These are phyloP conservation scores for Nannizziopsis arthrosporioides DNA, from an alignment of 2,329 filamentous ascomycete genomes.

Conservation along the genomic window DNA sequence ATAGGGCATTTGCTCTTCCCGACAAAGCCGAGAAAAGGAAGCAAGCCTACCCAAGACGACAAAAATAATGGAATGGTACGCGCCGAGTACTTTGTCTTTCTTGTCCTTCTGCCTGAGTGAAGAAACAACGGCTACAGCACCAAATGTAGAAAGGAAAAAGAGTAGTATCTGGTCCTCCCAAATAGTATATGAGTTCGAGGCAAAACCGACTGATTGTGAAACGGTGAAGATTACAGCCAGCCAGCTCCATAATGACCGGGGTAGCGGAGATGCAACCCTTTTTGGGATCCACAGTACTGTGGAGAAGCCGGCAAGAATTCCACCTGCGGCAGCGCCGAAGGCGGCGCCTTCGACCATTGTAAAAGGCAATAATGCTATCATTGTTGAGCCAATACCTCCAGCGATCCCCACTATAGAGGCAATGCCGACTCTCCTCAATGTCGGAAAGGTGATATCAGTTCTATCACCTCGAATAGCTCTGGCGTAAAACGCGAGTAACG, in stretches of 20 bases:
- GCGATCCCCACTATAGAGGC: slow-evolving; percentile 38
- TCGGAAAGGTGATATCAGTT: slow-evolving; percentile 41
- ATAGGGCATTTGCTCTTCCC: slow-evolving; percentile 96
- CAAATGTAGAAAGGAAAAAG: slow-evolving; percentile 84
- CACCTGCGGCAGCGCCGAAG: slow-evolving; percentile 35
- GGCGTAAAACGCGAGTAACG: slow-evolving; percentile 62
- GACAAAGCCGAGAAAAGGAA: slow-evolving; percentile 81
- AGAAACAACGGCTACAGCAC: slow-evolving; percentile 58
- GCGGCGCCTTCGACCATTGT: slow-evolving; percentile 25
- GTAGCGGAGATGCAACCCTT: slow-evolving; percentile 43
- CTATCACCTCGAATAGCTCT: slow-evolving; percentile 44
- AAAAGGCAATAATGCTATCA: slow-evolving; percentile 22
- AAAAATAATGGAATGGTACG: slow-evolving; percentile 78
- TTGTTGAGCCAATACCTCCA: slow-evolving; percentile 19
- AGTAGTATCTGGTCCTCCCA: slow-evolving; percentile 95
- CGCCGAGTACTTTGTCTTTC: slow-evolving; percentile 59
- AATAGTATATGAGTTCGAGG: slow-evolving; percentile 95
- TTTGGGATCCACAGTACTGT: slow-evolving; percentile 30
- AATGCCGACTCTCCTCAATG: slow-evolving; percentile 41
- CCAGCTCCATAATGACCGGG: slow-evolving; percentile 79
- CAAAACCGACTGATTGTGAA: slow-evolving; percentile 86
- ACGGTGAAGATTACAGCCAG: slow-evolving; percentile 67
- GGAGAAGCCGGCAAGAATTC: slow-evolving; percentile 34
- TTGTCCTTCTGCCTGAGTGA: slow-evolving; percentile 60
- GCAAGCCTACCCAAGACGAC: slow-evolving; percentile 65